Evolutionary conservation across 805 yeast species (phyloP).

Genomic region (Blastobotrys attinorum): DNA sequence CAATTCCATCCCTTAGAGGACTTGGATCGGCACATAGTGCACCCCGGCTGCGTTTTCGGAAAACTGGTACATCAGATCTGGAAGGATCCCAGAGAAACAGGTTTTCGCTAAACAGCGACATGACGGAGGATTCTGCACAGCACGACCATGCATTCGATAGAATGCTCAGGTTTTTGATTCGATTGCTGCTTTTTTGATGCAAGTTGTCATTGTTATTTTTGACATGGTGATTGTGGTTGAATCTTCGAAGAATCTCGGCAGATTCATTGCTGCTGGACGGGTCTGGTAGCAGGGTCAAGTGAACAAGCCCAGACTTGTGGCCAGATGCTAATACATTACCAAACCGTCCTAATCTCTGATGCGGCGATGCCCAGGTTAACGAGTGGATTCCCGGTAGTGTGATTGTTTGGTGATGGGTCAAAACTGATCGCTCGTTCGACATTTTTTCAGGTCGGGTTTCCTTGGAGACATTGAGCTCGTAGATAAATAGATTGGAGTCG

Average conservation of each 20-base stretch:
- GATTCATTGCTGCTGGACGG: slow-evolving; percentile 36
- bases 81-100: slow-evolving; percentile 71
- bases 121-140: slow-evolving; percentile 37
- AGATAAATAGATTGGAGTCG: slow-evolving; percentile 42
- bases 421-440: slow-evolving; percentile 17
- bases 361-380: slow-evolving; percentile 35
- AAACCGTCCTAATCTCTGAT: slow-evolving; percentile 27
- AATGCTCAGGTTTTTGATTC: slow-evolving; percentile 32
- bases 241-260: slow-evolving; percentile 72
- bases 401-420: slow-evolving; percentile 54
- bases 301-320: slow-evolving; percentile 66
- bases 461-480: slow-evolving; percentile 36
- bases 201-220: slow-evolving; percentile 15
- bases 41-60: slow-evolving; percentile 46
- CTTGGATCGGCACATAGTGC: slow-evolving; percentile 44
- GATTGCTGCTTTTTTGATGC: slow-evolving; percentile 17
- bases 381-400: slow-evolving; percentile 46
- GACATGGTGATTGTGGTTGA: slow-evolving; percentile 68
- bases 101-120: slow-evolving; percentile 60
- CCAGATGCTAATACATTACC: slow-evolving; percentile 55
- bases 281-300: slow-evolving; percentile 62
- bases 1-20: slow-evolving; percentile 39
- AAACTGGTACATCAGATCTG: slow-evolving; percentile 50
- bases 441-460: slow-evolving; percentile 12
- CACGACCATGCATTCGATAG: slow-evolving; percentile 39